Conservation (phyloP, 352 stramenopile genomes). For the Pythium oligandrum region DNA sequence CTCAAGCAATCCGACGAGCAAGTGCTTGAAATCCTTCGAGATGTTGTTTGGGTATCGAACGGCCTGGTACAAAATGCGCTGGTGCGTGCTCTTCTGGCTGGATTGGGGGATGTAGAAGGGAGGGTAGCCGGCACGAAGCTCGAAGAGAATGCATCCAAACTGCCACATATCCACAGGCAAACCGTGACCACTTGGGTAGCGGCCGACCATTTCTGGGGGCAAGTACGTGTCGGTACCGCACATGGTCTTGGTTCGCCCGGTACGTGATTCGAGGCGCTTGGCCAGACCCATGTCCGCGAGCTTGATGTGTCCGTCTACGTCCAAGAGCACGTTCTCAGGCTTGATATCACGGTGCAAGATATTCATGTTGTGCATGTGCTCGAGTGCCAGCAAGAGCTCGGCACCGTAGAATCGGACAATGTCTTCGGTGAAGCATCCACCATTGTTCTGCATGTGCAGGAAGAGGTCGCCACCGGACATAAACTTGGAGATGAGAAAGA, state of each 20-base stretch:
- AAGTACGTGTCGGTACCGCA: slow-evolving; percentile 89
- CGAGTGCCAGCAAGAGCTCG: slow-evolving; percentile 70
- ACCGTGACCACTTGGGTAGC: slow-evolving; percentile 73
- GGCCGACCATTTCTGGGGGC: slow-evolving; percentile 85
- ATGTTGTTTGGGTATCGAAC: slow-evolving; percentile 85
- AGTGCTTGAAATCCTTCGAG: slow-evolving; percentile 65
- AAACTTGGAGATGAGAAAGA: slow-evolving; percentile 98
- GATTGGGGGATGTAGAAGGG: slow-evolving; percentile 91
- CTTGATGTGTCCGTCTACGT: slow-evolving; percentile 87
- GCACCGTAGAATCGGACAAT: slow-evolving; percentile 83
- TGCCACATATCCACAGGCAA: slow-evolving; percentile 92
- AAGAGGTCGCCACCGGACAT: slow-evolving; percentile 97
- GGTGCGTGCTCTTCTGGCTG: slow-evolving; percentile 85
- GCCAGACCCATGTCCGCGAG: slow-evolving; percentile 90
- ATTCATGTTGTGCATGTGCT: slow-evolving; percentile 90
- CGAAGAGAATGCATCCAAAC: slow-evolving; percentile 92
- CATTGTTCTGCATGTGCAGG: slow-evolving; percentile 84
- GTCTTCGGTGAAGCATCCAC: slow-evolving; percentile 71
- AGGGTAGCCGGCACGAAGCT: slow-evolving; percentile 88
- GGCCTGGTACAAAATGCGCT: slow-evolving; percentile 85
- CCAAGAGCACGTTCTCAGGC: slow-evolving; percentile 89
- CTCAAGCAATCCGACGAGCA: slow-evolving; percentile 65
- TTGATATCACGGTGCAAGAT: slow-evolving; percentile 94
- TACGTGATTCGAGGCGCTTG: slow-evolving; percentile 75
- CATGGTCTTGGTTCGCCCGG: slow-evolving; percentile 83